phyloP scores from a whole-genome alignment of 164 flowering plant genomes.

The Malania oleifera region DNA sequence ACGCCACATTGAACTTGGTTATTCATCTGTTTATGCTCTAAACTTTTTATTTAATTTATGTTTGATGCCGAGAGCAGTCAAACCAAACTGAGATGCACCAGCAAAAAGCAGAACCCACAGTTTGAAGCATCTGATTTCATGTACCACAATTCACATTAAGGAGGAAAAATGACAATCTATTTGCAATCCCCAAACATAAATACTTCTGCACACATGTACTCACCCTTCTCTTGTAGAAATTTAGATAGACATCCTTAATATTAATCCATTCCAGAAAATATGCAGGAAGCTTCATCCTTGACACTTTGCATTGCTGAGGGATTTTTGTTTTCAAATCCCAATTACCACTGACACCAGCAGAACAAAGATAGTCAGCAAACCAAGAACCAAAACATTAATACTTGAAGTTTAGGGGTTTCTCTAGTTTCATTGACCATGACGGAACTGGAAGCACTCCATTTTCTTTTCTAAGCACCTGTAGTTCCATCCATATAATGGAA shows the following conservation, averaged over 20 bases:
- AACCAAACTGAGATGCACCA: not conserved
- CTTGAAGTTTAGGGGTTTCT: not conserved
- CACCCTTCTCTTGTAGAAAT: conserved; percentile 78
- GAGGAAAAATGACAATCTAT: no score
- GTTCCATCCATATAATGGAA: not conserved
- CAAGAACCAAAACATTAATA: not conserved
- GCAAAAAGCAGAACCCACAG: no score
- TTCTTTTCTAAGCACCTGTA: not conserved
- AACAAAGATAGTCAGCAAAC: conserved; percentile 14
- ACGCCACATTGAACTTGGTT: no score
- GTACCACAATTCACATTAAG: no score
- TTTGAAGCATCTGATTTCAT: no score
- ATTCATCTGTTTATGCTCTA: not conserved
- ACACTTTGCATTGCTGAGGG: conserved; percentile 82
- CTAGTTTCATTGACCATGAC: not conserved
- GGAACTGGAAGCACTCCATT: not conserved
- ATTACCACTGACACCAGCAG: conserved; percentile 61
- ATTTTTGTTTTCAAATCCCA: conserved; percentile 96
- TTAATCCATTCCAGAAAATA: conserved; percentile 98
- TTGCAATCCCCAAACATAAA: no score
- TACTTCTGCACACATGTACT: conserved; percentile 17
- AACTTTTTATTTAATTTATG: not conserved
- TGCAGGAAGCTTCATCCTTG: conserved; percentile 57
- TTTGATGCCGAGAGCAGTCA: not conserved
- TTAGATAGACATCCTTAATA: conserved; percentile 79